Evolutionary conservation across 495 filamentous ascomycete genomes (phyloP).

Genomic region (Symbiotaphrina buchneri): DNA sequence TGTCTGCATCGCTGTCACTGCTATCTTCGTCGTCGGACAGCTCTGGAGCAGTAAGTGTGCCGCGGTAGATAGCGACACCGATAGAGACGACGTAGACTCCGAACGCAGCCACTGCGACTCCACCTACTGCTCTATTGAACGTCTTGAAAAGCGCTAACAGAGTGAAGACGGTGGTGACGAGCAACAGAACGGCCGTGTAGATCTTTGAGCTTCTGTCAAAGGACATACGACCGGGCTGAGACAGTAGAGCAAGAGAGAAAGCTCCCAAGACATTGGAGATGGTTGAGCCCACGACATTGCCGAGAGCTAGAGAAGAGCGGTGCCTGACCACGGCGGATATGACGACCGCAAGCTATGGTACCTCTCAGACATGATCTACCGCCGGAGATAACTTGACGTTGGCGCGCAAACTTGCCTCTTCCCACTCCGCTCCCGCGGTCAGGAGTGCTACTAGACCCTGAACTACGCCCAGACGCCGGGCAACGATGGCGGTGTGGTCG

Average conservation of each 20-base stretch:
- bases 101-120: conserved; percentile 19
- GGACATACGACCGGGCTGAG: conserved; percentile 9
- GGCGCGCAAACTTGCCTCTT: conserved; percentile 19
- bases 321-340: conserved; percentile 20
- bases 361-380: too few species aligned
- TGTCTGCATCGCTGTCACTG: conserved; percentile 10
- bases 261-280: conserved; percentile 33
- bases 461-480: conserved; percentile 21
- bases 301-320: conserved; percentile 24
- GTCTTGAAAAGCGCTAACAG: conserved; percentile 12
- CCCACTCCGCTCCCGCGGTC: conserved; percentile 31
- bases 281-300: conserved; percentile 30
- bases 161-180: conserved; percentile 16
- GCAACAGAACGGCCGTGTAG: conserved; percentile 18
- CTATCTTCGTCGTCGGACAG: conserved; percentile 15
- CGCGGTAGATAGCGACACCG: conserved; percentile 19
- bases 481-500: conserved; percentile 26
- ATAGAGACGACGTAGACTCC: conserved; percentile 23
- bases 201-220: conserved; percentile 25
- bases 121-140: conserved; percentile 14
- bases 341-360: conserved; percentile 25
- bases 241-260: conserved; percentile 27
- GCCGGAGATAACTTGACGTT: not conserved
- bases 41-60: conserved; percentile 16
- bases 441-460: conserved; percentile 25